Evolutionary conservation across 768 basidiomycete genomes (phyloP), one percentile per base, ranked within the genome.

Genomic region (Floccularia luteovirens): DNA sequence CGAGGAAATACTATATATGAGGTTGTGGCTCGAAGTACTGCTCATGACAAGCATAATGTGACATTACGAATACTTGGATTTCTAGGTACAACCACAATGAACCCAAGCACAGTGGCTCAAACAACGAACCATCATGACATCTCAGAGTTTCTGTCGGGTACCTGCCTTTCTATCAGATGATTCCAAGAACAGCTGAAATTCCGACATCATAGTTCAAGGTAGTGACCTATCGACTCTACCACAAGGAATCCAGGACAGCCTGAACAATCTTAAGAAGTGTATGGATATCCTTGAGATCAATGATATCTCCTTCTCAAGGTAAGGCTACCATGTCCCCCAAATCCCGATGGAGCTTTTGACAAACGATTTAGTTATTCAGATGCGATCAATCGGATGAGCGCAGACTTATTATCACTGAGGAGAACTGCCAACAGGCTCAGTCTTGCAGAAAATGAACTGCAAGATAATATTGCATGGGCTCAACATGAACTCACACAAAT

Each of bases 391-490:
- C 45, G 49, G 2, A 50, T 73, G 4, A 62, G 58, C 3, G 44
- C 49, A 0, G 55, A 63, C 13, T 56, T 55, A 22, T 48, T 67
- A 2, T 39, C 57, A 0, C 38, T 62, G 3, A 53, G 54, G 31
- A 52, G 62, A 11, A 61, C 63, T 1, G 40, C 66, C 12, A 53
- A 62, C 20, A 59, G 57, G 2, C 49, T 71, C 2, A 35, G 45
- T 25, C 53, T 49, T 3, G 57, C 65, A 0, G 67, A 72, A 41
- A 49, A 59, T 14, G 63, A 69, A 36, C 55, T 75, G 1, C 42
- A 50, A 17, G 43, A 38, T 2, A 60, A 70, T 45, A 48, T 73
- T 0, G 51, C 57, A 5, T 46, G 52, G 2, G 31, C 59, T 13
- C 48, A 47, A 32, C 64, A 65, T 38, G 70, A 74, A 46, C 52